phyloP scores from a whole-genome alignment of 192 early-diverging fungal genomes.

The Entophlyctis helioformis region DNA sequence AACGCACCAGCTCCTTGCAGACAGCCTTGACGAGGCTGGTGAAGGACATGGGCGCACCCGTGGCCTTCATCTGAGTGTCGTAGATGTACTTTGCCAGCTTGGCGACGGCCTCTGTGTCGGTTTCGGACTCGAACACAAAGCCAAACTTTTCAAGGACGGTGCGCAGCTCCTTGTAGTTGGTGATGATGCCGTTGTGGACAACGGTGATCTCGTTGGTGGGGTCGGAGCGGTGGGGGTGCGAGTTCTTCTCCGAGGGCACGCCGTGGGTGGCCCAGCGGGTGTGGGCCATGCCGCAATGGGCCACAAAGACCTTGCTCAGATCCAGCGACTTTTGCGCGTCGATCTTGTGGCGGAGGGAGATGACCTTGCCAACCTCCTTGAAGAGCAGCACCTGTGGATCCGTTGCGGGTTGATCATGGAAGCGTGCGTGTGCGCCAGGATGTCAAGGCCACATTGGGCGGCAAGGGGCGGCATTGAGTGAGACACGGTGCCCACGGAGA shows the following conservation, averaged over 20 bases:
- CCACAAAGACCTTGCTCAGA: constrained; percentile 35
- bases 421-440: background rate
- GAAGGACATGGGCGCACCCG: constrained; percentile 27
- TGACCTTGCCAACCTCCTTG: constrained; percentile 44
- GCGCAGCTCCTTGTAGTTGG: constrained; percentile 49
- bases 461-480: too few relatives aligned
- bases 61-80: constrained; percentile 37
- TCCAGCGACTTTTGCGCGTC: constrained; percentile 38
- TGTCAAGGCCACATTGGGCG: too few relatives aligned
- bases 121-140: constrained; percentile 75
- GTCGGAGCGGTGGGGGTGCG: constrained; percentile 51
- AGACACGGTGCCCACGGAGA: too few relatives aligned
- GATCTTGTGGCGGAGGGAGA: constrained; percentile 35
- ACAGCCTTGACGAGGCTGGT: constrained; percentile 46
- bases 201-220: constrained; percentile 48
- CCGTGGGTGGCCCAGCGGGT: constrained; percentile 63
- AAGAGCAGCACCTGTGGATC: constrained; percentile 40
- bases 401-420: too few relatives aligned
- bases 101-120: constrained; percentile 52
- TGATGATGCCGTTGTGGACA: constrained; percentile 60
- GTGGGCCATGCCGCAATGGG: constrained; percentile 47
- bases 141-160: constrained; percentile 49
- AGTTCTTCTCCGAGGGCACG: constrained; percentile 42
- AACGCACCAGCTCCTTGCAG: constrained; percentile 41
- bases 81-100: constrained; percentile 55